These are phyloP conservation scores for Irpex lacteus DNA, from an alignment of 1,284 basidiomycete species.

Conservation along the genomic window DNA sequence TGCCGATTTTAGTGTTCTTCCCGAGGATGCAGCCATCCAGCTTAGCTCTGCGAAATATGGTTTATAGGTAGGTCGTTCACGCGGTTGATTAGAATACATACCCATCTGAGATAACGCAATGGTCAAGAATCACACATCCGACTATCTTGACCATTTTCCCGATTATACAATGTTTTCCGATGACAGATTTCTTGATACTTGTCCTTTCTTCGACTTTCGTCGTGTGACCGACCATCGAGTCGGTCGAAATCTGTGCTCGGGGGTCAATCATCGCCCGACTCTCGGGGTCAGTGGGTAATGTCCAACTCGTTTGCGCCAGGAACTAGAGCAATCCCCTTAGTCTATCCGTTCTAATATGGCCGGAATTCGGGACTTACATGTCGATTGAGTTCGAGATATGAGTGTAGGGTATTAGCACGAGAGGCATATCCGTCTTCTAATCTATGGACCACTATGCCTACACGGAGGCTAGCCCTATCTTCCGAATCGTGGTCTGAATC, in stretches of 20 bases:
- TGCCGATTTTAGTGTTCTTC: conserved; percentile 77
- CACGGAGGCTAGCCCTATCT: conserved; percentile 46
- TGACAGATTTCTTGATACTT: conserved; percentile 83
- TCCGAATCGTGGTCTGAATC: conserved; percentile 37
- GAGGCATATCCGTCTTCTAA: conserved; percentile 60
- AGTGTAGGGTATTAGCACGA: conserved; percentile 80
- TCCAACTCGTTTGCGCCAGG: conserved; percentile 47
- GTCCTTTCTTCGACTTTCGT: conserved; percentile 83
- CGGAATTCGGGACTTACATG: conserved; percentile 43
- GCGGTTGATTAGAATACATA: conserved; percentile 33
- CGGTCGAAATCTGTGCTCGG: conserved; percentile 82
- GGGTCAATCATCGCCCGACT: conserved; percentile 67
- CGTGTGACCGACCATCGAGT: conserved; percentile 81
- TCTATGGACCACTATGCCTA: conserved; percentile 61
- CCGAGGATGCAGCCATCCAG: conserved; percentile 89
- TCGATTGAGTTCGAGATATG: conserved; percentile 83
- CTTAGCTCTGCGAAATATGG: conserved; percentile 60
- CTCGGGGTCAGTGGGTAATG: conserved; percentile 57
- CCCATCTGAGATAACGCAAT: conserved; percentile 87
- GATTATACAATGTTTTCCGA: conserved; percentile 87
- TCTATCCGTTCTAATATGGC: neutral
- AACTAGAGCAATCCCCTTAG: conserved; percentile 36
- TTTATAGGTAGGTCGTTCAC: neutral
- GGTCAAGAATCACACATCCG: conserved; percentile 89
- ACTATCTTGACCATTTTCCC: conserved; percentile 84